phyloP scores from a whole-genome alignment of 1,139 yeast genomes.

The Saccharomyces uvarum region DNA sequence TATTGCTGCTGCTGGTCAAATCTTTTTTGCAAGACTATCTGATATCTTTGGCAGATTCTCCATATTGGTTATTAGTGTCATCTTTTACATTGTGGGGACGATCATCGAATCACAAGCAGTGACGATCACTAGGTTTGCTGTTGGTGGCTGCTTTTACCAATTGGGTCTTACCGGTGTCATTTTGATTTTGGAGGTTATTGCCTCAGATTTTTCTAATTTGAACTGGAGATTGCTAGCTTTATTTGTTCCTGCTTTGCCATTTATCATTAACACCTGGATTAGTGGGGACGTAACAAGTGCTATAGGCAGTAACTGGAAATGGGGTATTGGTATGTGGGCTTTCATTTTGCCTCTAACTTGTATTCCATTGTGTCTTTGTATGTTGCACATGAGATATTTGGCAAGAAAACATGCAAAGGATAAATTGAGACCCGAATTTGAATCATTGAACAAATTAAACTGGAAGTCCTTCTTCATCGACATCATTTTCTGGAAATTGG shows the following conservation, averaged over 20 bases:
- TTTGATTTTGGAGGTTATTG: constrained; percentile 46
- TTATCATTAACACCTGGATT: constrained; percentile 66
- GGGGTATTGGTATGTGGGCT: constrained; percentile 73
- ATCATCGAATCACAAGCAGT: constrained; percentile 57
- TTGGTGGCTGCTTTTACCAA: constrained; percentile 60
- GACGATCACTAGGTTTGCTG: constrained; percentile 54
- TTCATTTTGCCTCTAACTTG: constrained; percentile 55
- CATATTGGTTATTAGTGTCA: constrained; percentile 42
- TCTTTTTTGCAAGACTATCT: constrained; percentile 56
- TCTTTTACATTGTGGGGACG: constrained; percentile 60
- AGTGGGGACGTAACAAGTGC: constrained; percentile 46
- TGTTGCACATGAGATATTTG: constrained; percentile 44
- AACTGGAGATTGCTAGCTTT: constrained; percentile 59
- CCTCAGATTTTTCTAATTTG: constrained; percentile 57
- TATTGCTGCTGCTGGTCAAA: constrained; percentile 66
- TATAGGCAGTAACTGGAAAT: constrained; percentile 44
- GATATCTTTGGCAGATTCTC: constrained; percentile 63
- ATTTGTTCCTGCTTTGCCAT: constrained; percentile 59
- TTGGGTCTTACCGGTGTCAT: constrained; percentile 60
- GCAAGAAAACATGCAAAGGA: constrained; percentile 44
- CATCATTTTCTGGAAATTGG: constrained; percentile 44
- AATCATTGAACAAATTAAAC: constrained; percentile 15
- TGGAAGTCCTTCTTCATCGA: constrained; percentile 24
- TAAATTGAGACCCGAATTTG: constrained; percentile 24
- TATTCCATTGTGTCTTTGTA: constrained; percentile 46